Conservation (phyloP, 2,329 filamentous ascomycete species). For the Penicillium sp. region DNA sequence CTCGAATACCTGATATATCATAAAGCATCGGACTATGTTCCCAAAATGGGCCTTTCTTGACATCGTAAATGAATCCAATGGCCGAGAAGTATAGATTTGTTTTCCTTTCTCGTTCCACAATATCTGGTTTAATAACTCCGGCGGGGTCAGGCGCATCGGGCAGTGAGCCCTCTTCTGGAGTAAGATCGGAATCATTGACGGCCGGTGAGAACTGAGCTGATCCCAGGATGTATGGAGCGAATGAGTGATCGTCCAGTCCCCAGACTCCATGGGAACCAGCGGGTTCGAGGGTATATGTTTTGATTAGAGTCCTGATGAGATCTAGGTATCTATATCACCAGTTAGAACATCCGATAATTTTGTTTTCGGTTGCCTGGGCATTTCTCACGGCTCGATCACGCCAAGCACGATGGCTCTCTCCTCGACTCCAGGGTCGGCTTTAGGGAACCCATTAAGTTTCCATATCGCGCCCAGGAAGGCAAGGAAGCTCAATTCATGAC, state of each 20-base stretch:
- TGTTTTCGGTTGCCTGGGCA: not conserved
- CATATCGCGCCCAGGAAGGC: conserved; percentile 86
- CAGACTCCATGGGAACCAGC: conserved; percentile 96
- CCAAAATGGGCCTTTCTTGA: conserved; percentile 96
- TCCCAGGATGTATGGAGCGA: conserved; percentile 89
- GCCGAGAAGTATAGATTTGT: conserved; percentile 90
- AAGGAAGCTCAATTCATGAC: conserved; percentile 90
- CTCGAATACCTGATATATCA: conserved; percentile 84
- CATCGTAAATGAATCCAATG: conserved; percentile 93
- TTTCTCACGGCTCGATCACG: conserved; percentile 71
- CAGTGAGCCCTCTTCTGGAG: conserved; percentile 74
- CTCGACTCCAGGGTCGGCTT: conserved; percentile 50
- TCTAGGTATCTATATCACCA: conserved; percentile 59
- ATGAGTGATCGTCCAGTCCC: conserved; percentile 97
- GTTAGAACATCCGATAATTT: conserved; percentile 11
- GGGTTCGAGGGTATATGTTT: conserved; percentile 88
- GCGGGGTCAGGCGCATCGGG: conserved; percentile 64
- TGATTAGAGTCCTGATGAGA: conserved; percentile 75
- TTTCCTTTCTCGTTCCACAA: conserved; percentile 61
- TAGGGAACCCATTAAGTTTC: conserved; percentile 76
- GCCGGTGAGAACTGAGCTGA: conserved; percentile 82
- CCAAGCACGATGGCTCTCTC: conserved; percentile 78
- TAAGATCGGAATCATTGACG: conserved; percentile 58
- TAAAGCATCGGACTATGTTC: conserved; percentile 91
- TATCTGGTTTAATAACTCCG: conserved; percentile 60